Conservation (phyloP, 768 basidiomycete genomes). For the Neoboletus subvelutipes region DNA sequence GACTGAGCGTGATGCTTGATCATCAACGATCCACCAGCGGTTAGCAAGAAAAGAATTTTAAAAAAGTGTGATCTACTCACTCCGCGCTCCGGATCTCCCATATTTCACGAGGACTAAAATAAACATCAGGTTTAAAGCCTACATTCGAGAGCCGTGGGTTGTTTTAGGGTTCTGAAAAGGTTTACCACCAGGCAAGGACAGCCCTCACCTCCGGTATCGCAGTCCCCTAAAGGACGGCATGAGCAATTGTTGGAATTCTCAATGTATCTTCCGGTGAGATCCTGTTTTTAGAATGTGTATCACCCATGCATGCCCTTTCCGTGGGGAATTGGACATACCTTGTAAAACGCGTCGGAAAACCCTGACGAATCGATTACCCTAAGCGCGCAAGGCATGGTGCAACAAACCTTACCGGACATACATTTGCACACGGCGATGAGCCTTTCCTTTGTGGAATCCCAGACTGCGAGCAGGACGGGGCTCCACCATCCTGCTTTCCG, state of each 20-base stretch:
- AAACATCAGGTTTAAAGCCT: conserved; percentile 67
- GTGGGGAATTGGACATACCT: conserved; percentile 37
- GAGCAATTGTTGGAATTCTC: conserved; percentile 57
- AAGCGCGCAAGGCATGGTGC: neutral
- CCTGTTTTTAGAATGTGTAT: conserved; percentile 39
- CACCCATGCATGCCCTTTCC: neutral
- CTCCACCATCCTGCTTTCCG: conserved; percentile 92
- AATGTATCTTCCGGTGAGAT: conserved; percentile 62
- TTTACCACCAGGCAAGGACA: neutral
- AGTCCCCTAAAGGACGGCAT: conserved; percentile 52
- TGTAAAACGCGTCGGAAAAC: conserved; percentile 84
- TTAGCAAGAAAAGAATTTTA: conserved; percentile 6
- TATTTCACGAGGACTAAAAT: conserved; percentile 71
- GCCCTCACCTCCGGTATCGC: conserved; percentile 59
- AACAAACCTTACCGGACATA: conserved; percentile 64
- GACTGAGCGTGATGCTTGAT: conserved; percentile 75
- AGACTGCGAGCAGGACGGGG: conserved; percentile 77
- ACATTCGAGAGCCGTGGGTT: neutral
- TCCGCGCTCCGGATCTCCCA: conserved; percentile 89
- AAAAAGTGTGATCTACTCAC: conserved; percentile 37
- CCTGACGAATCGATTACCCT: conserved; percentile 42
- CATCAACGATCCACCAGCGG: neutral
- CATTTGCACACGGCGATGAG: conserved; percentile 86
- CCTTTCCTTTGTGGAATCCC: conserved; percentile 60
- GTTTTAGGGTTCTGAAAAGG: neutral